Conservation (phyloP, 768 basidiomycete genomes). For the Lentinula guzmanii region DNA sequence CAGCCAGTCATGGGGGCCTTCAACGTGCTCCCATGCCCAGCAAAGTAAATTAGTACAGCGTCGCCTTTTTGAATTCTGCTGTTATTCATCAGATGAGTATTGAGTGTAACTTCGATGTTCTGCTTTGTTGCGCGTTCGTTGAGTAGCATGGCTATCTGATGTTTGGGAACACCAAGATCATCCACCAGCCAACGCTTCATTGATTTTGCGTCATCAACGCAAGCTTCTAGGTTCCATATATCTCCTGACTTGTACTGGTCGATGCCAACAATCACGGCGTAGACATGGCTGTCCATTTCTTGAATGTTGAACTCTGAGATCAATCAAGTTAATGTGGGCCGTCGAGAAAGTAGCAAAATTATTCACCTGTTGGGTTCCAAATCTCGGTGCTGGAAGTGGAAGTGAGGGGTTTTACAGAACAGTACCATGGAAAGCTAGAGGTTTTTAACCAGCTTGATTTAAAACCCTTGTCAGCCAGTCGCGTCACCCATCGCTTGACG, state of each 20-base stretch:
- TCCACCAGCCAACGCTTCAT: constrained; percentile 53
- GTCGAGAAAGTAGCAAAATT: background rate
- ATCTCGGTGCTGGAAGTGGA: too few relatives aligned
- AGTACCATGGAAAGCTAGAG: background rate
- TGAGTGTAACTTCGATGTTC: constrained; percentile 55
- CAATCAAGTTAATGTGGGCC: background rate
- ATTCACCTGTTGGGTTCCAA: background rate
- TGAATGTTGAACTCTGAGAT: background rate
- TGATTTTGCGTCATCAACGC: constrained; percentile 56
- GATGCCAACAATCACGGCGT: constrained; percentile 64
- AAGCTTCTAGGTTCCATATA: constrained; percentile 64
- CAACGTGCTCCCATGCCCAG: constrained; percentile 64
- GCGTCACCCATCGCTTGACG: background rate
- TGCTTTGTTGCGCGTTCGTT: constrained; percentile 57
- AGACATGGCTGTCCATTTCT: constrained; percentile 41
- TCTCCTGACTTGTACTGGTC: constrained; percentile 55
- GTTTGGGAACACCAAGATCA: constrained; percentile 50
- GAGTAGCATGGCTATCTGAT: constrained; percentile 51
- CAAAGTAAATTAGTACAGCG: constrained; percentile 64
- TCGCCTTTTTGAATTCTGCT: constrained; percentile 52
- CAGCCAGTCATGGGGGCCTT: constrained; percentile 55
- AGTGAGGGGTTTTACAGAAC: background rate
- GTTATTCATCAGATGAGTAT: constrained; percentile 60
- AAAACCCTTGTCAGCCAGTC: constrained; percentile 1
- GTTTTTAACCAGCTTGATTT: constrained; percentile 3